A percentile compares a stretch with the other conserved stretches of the same genome.
phyloP scores from a whole-genome alignment of 805 yeast species.

The Saturnispora galanensis region DNA sequence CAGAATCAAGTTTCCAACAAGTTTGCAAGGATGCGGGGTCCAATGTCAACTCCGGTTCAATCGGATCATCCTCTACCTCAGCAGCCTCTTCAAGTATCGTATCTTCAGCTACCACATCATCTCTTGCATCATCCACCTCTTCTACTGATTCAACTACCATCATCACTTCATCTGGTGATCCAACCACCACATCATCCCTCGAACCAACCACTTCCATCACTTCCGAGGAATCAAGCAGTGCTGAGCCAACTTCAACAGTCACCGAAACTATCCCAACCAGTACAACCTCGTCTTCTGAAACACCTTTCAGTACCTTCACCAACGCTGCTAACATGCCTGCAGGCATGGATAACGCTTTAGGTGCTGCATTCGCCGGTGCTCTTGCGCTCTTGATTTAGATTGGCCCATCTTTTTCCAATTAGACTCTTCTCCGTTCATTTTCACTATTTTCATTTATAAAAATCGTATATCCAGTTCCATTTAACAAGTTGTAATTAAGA shows the following conservation, averaged over 20 bases:
- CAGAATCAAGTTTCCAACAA: slow-evolving; percentile 13
- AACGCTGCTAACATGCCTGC: slow-evolving; percentile 16
- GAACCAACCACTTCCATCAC: slow-evolving; percentile 11
- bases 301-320: slow-evolving; percentile 15
- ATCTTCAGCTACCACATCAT: slow-evolving; percentile 21
- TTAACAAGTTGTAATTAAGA: not conserved
- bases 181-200: slow-evolving; percentile 9
- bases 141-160: slow-evolving; percentile 13
- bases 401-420: not conserved
- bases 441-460: not conserved
- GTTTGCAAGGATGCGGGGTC: slow-evolving; percentile 10
- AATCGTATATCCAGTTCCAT: not conserved
- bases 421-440: not conserved
- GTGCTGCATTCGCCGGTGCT: slow-evolving; percentile 18
- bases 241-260: not conserved
- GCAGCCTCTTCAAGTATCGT: slow-evolving; percentile 14
- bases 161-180: slow-evolving; percentile 2
- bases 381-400: slow-evolving; percentile 13
- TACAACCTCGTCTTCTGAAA: slow-evolving; percentile 10
- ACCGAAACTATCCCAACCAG: slow-evolving; percentile 13
- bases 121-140: slow-evolving; percentile 20
- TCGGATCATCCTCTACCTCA: slow-evolving; percentile 27
- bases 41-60: slow-evolving; percentile 25
- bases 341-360: slow-evolving; percentile 21
- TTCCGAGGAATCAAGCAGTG: slow-evolving; percentile 7